A percentile compares a stretch with the other conserved stretches of the same genome.
phyloP scores from a whole-genome alignment of 2,329 filamentous ascomycete genomes.

The Trichoderma asperellum region DNA sequence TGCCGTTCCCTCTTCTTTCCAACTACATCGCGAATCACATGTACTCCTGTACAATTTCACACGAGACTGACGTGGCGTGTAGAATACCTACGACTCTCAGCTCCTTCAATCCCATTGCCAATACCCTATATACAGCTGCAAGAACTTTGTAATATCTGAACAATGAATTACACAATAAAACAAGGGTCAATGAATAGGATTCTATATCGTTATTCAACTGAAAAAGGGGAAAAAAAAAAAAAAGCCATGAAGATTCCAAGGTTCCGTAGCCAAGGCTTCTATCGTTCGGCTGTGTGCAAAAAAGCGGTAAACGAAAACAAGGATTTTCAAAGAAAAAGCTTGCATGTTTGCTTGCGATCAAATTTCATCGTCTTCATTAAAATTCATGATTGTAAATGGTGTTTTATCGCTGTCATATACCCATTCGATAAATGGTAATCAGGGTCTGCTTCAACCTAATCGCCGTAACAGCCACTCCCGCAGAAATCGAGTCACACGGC shows the following conservation, averaged over 20 bases:
- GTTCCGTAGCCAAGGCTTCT: background rate
- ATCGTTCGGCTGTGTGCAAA: background rate
- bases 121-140: background rate
- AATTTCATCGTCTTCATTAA: slow-evolving; percentile 16
- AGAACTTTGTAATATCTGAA: background rate
- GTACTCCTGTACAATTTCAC: background rate
- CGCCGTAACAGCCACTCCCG: background rate
- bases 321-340: background rate
- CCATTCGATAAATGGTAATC: background rate
- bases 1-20: background rate
- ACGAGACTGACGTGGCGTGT: background rate
- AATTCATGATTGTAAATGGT: slow-evolving; percentile 11
- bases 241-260: background rate
- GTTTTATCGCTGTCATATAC: background rate
- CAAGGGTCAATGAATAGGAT: background rate
- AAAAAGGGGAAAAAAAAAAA: background rate
- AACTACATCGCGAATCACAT: background rate
- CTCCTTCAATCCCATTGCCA: background rate
- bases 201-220: background rate
- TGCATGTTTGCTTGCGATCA: slow-evolving; percentile 4
- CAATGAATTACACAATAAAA: slow-evolving; percentile 1
- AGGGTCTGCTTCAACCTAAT: background rate
- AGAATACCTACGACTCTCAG: background rate
- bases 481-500: background rate
- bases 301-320: background rate